These are phyloP conservation scores for Parasarocladium wereldwijsianum DNA, from an alignment of 2,329 filamentous ascomycete genomes.

Conservation along the genomic window DNA sequence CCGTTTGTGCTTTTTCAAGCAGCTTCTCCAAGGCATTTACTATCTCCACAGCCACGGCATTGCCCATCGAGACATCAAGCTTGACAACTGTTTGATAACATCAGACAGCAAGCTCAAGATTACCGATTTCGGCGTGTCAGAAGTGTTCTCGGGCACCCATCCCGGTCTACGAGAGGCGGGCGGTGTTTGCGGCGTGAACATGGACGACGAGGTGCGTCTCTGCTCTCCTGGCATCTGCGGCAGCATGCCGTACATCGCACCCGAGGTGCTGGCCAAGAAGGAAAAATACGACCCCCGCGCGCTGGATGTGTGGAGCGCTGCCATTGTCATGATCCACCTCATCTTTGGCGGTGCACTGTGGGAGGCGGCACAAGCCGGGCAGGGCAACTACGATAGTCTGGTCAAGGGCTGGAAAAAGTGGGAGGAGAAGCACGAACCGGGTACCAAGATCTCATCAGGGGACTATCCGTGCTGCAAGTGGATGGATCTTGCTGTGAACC, in stretches of 20 bases:
- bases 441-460: slow-evolving; percentile 30
- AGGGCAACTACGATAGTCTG: slow-evolving; percentile 49
- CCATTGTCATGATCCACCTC: slow-evolving; percentile 68
- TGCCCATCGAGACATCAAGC: slow-evolving; percentile 81
- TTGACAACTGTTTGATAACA: slow-evolving; percentile 72
- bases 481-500: slow-evolving; percentile 51
- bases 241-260: slow-evolving; percentile 74
- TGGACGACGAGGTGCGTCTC: slow-evolving; percentile 49
- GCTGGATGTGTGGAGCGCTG: slow-evolving; percentile 76
- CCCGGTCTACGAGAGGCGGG: slow-evolving; percentile 61
- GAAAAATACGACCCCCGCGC: slow-evolving; percentile 56
- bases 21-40: slow-evolving; percentile 65
- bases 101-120: slow-evolving; percentile 76
- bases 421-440: slow-evolving; percentile 34
- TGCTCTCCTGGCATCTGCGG: slow-evolving; percentile 73
- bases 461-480: slow-evolving; percentile 51
- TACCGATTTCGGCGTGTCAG: slow-evolving; percentile 80
- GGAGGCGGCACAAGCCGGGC: slow-evolving; percentile 46
- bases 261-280: slow-evolving; percentile 63
- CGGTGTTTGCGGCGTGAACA: slow-evolving; percentile 59
- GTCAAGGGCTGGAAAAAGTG: slow-evolving; percentile 55
- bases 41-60: slow-evolving; percentile 76
- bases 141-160: slow-evolving; percentile 71
- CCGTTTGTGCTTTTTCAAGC: slow-evolving; percentile 77
- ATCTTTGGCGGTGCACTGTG: slow-evolving; percentile 60